Percentiles rank a stretch among this genome's conserved stretches.
phyloP scores from a whole-genome alignment of 805 yeast genomes.

The Candida suzukii region DNA sequence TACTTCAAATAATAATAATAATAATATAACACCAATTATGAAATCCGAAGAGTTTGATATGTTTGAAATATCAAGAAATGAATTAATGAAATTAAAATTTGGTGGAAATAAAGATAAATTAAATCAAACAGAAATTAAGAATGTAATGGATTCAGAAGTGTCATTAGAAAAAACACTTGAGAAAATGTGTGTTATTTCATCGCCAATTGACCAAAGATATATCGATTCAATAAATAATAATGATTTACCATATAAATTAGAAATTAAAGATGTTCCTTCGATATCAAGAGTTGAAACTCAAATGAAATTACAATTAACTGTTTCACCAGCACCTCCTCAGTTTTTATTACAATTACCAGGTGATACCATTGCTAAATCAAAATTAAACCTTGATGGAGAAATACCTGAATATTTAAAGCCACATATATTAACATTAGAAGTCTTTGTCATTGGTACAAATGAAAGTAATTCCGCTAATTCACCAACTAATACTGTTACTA shows the following conservation, averaged over 20 bases:
- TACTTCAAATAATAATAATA: not conserved
- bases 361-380: conserved; percentile 82
- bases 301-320: conserved; percentile 62
- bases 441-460: conserved; percentile 51
- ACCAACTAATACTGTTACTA: conserved; percentile 2
- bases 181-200: not conserved
- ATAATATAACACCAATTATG: not conserved
- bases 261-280: conserved; percentile 60
- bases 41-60: conserved; percentile 18
- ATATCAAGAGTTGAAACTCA: conserved; percentile 94
- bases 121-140: not conserved
- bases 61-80: conserved; percentile 41
- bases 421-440: conserved; percentile 62
- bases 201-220: conserved; percentile 22
- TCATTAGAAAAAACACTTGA: not conserved
- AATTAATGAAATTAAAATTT: conserved; percentile 45
- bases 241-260: conserved; percentile 40
- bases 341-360: conserved; percentile 73
- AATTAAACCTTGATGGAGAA: conserved; percentile 55
- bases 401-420: conserved; percentile 42
- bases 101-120: conserved; percentile 26
- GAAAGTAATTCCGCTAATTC: not conserved
- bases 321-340: conserved; percentile 75
- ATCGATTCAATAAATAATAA: conserved; percentile 10
- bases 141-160: not conserved